A percentile compares a stretch with the other conserved stretches of the same genome.
phyloP scores from a whole-genome alignment of 2,329 filamentous ascomycete genomes.

The Curvularia lunata region DNA sequence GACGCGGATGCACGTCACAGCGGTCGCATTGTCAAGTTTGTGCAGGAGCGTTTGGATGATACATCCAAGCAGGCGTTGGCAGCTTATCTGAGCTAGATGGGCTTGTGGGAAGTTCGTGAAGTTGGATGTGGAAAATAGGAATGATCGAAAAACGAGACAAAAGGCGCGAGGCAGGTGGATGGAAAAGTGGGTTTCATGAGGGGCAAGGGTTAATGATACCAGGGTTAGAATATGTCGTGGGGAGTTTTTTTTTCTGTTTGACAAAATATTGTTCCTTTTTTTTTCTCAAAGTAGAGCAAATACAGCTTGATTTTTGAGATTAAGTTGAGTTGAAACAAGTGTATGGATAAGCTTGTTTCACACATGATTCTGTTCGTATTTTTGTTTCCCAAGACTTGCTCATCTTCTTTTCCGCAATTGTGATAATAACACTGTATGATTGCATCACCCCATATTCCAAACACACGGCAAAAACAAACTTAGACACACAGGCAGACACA shows the following conservation, averaged over 20 bases:
- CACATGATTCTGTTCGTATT: neutral
- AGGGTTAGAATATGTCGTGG: slow-evolving; percentile 19
- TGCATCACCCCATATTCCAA: too few species aligned
- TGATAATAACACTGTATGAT: too few species aligned
- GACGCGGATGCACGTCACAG: slow-evolving; percentile 75
- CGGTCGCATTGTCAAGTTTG: slow-evolving; percentile 73
- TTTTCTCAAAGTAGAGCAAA: neutral
- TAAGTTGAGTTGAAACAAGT: neutral
- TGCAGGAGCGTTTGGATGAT: slow-evolving; percentile 68
- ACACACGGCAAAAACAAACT: too few species aligned
- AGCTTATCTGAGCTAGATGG: slow-evolving; percentile 32
- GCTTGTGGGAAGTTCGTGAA: neutral
- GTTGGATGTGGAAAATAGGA: neutral
- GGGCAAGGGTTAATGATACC: slow-evolving; percentile 25
- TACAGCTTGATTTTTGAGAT: neutral
- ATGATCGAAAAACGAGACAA: neutral
- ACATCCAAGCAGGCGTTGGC: slow-evolving; percentile 51
- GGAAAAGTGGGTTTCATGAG: neutral
- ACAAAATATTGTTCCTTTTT: neutral
- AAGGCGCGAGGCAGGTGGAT: neutral
- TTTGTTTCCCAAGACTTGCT: too few species aligned
- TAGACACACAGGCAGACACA: too few species aligned
- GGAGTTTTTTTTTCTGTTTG: neutral
- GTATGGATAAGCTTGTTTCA: too few species aligned
- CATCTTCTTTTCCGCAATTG: too few species aligned